Base-by-base conservation (phyloP, 164 flowering plant genomes). In the Sextonia rubra region DNA sequence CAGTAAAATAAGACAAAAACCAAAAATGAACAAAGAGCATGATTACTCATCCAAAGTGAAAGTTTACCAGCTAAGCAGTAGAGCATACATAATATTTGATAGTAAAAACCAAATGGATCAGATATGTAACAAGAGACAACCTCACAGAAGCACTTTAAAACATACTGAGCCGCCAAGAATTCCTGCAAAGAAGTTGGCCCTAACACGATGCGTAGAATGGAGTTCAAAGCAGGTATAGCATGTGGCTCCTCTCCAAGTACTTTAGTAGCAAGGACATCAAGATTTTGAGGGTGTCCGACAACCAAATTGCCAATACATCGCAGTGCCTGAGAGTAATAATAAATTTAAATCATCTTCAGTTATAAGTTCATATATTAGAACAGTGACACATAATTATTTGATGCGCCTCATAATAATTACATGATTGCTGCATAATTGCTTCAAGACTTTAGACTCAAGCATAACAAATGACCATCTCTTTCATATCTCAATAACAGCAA, bases 71-170 rank as follows among this genome's bases (percentile, higher is more conserved):
- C 47, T 68, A 60, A 68, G 12, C 49, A 37, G 17, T 67, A 20
- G 25, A 27, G 44, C 30, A 66, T 24, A 44, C 37, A 18, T n/a
- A 47, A 49, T 48, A 68, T 23, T n/a, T n/a, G 48, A 14, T 47
- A 24, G 48, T 18, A 17, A 49, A 25, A 12, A 64, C 44, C 29
- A 18, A 24, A 29, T 27, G 68, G 47, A 22, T 64, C 47, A 29
- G 3, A 47, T 29, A 60, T 22, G 18, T 18, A 12, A 26, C 18
- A 22, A 72, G 52, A 66, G 49, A 72, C 75, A 65, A 93, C 99
- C 98, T 96, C 92, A 77, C 97, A 96, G 74, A 87, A 96, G 84
- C 87, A 74, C 85, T 88, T 88, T 77, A 96, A 88, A 74, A 93
- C 81, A 79, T 89, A 89, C 76, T 96, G 97, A 70, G 98, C 98